Percentiles rank a stretch among this genome's conserved stretches.
Evolutionary conservation across 2,329 filamentous ascomycete species (phyloP).

Genomic region (Apiospora saccharicola): DNA sequence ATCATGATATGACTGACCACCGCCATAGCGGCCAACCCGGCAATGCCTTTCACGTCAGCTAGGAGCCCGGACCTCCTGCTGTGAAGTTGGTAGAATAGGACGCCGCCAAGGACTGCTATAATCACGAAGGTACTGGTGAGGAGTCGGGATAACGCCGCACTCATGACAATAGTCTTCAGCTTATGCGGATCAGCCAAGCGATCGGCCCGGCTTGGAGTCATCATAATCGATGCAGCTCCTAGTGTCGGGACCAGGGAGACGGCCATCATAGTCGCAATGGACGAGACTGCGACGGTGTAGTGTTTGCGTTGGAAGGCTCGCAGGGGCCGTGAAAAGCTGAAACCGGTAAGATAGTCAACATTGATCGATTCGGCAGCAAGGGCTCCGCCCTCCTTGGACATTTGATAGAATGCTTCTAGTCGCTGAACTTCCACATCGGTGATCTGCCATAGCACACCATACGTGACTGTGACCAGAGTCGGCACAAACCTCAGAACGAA

Average conservation of each 20-base stretch:
- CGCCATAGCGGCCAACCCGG: constrained; percentile 78
- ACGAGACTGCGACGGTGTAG: constrained; percentile 73
- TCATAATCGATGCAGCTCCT: constrained; percentile 66
- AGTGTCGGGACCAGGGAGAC: constrained; percentile 74
- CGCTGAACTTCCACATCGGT: constrained; percentile 72
- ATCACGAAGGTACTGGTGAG: constrained; percentile 63
- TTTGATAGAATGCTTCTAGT: constrained; percentile 72
- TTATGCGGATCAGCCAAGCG: constrained; percentile 55
- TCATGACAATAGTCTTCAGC: constrained; percentile 63
- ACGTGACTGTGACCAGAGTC: constrained; percentile 66
- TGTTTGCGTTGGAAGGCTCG: constrained; percentile 68
- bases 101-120: constrained; percentile 64
- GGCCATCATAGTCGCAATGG: constrained; percentile 69
- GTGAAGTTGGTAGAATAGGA: constrained; percentile 68
- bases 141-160: constrained; percentile 66
- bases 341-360: constrained; percentile 75
- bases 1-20: constrained; percentile 75
- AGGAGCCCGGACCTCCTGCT: constrained; percentile 70
- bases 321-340: constrained; percentile 71
- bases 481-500: constrained; percentile 71
- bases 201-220: constrained; percentile 59
- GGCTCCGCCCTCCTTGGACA: constrained; percentile 67
- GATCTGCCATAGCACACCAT: constrained; percentile 71
- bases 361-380: constrained; percentile 73
- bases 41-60: constrained; percentile 75